These are phyloP conservation scores for Eucalyptus coolabah DNA, from an alignment of 345 rosid genomes.

Conservation along the genomic window DNA sequence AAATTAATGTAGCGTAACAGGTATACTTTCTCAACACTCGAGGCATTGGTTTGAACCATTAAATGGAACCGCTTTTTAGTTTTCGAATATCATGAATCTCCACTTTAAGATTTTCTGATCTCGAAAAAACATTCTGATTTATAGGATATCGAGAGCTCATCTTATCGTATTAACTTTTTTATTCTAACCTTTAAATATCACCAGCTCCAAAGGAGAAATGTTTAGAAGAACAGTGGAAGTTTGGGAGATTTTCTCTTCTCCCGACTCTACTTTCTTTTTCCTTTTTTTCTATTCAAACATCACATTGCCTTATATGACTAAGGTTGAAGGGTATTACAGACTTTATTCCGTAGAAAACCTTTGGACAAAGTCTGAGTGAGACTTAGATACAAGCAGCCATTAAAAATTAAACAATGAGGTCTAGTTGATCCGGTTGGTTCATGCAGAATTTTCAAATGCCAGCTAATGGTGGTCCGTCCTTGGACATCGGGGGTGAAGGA, in stretches of 20 bases:
- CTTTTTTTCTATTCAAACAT: background rate
- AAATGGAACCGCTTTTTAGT: background rate
- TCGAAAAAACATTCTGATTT: background rate
- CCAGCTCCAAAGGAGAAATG: background rate
- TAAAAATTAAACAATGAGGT: background rate
- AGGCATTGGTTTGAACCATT: background rate
- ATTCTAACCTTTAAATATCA: background rate
- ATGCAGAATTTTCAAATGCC: background rate
- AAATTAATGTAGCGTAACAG: background rate
- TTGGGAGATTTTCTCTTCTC: background rate
- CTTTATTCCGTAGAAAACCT: background rate
- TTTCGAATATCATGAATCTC: background rate
- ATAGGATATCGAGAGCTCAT: background rate
- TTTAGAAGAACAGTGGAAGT: background rate
- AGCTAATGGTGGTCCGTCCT: background rate
- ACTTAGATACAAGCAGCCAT: background rate
- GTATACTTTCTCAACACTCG: background rate
- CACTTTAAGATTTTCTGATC: background rate
- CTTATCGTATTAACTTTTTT: background rate
- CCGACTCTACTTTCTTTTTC: background rate
- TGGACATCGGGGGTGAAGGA: too few species aligned
- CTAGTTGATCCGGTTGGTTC: background rate
- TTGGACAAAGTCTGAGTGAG: background rate
- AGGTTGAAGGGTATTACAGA: background rate
- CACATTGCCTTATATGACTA: background rate